Base-by-base conservation (phyloP, 2,329 filamentous ascomycete species). In the Monosporascus sp. region DNA sequence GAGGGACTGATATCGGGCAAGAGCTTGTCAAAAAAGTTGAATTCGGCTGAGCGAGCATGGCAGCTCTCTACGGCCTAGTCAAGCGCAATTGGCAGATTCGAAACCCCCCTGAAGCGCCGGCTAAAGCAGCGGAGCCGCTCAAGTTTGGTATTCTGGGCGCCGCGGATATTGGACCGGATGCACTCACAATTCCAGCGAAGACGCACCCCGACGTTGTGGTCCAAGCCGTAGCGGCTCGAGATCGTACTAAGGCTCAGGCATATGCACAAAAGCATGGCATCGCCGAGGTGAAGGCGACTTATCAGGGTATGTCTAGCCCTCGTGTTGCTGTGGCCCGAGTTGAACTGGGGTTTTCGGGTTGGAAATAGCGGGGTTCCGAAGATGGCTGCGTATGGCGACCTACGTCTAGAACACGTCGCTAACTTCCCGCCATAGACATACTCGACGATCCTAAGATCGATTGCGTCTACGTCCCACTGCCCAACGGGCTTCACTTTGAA, bases 131-230 rank as follows among this genome's bases (percentile, higher is more conserved):
- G 2, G 50, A 54, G 20, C 61, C 64, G 20, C 59, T 76, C 37
- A 65, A 59, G 38, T 71, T 76, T 52, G 74, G 74, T 38, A 68
- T 76, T 51, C 63, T 77, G 14, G 73, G 72, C n/a, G 71, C 72
- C 9, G 69, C 70, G 24, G 64, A 66, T 7, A 73, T 75, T 41
- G 68, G 71, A 8, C 73, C 74, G 0, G 50, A 65, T 17, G 71
- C 72, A 14, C 58, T 81, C 18, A 74, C 83, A 37, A 61, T 55
- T 2, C 79, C 80, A 0, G 79, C 80, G 15, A 75, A 70, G 55
- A 73, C 71, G 3, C 80, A 85, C 58, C 69, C 79, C 0, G 78
- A 81, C 40, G 76, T 83, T 15, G 68, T 81, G 14, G 55, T 85
- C 14, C 71, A 75, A 8, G 77, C 74, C 5, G 72, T 85, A 1